phyloP scores from a whole-genome alignment of 1,284 basidiomycete genomes.

The Ganoderma sinense region DNA sequence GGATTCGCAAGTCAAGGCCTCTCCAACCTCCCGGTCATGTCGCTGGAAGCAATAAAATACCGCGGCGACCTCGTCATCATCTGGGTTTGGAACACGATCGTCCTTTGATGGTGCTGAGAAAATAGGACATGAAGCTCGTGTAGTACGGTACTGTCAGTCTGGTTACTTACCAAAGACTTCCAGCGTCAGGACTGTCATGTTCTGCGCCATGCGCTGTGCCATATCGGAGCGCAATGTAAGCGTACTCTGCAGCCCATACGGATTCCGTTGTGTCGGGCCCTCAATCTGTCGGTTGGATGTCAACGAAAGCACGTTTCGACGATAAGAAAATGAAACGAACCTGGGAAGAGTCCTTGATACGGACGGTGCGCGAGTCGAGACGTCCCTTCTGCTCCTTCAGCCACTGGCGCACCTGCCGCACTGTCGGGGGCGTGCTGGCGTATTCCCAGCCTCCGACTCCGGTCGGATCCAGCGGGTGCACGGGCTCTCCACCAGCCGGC shows the following conservation, averaged over 20 bases:
- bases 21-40: conserved; percentile 47
- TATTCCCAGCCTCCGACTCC: conserved; percentile 81
- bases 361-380: conserved; percentile 5
- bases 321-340: conserved; percentile 40
- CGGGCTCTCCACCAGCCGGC: background rate
- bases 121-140: background rate
- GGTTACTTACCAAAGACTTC: conserved; percentile 80
- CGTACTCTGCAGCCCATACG: conserved; percentile 71
- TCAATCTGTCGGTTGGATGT: conserved; percentile 61
- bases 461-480: conserved; percentile 18
- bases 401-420: conserved; percentile 60
- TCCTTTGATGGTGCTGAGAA: conserved; percentile 67
- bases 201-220: conserved; percentile 67
- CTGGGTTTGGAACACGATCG: conserved; percentile 74
- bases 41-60: conserved; percentile 77
- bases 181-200: conserved; percentile 84
- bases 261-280: conserved; percentile 78
- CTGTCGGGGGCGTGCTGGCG: conserved; percentile 68
- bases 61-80: conserved; percentile 74
- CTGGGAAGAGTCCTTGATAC: conserved; percentile 57
- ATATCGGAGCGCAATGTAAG: conserved; percentile 51
- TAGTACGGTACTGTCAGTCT: background rate
- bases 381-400: conserved; percentile 42
- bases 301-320: background rate
- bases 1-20: conserved; percentile 48